Conservation (phyloP, 371 early-diverging fungal genomes). For the Syncephalastrum racemosum region DNA sequence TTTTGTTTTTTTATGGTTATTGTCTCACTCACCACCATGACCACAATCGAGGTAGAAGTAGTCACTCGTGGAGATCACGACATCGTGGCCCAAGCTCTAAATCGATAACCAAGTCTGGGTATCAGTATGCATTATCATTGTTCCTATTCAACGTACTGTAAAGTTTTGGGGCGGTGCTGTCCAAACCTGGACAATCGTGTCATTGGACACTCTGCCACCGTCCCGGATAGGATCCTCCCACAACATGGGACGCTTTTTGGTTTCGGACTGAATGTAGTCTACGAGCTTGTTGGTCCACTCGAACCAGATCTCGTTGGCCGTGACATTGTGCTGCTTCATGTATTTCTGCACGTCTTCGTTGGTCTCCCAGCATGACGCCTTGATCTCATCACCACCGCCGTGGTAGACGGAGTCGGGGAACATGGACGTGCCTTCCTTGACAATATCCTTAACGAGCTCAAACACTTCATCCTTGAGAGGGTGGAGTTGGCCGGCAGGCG, state of each 20-base stretch:
- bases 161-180: constrained; percentile 42
- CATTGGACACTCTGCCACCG: constrained; percentile 31
- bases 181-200: constrained; percentile 63
- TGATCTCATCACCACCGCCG: constrained; percentile 79
- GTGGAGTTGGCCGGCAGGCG: constrained; percentile 77
- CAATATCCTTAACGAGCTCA: constrained; percentile 57
- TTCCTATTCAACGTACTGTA: constrained; percentile 15
- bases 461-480: constrained; percentile 56
- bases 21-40: constrained; percentile 48
- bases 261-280: constrained; percentile 21
- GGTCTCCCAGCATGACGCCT: constrained; percentile 62
- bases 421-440: constrained; percentile 56
- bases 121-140: too few species aligned
- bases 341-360: constrained; percentile 26
- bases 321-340: constrained; percentile 25
- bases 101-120: neutral
- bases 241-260: constrained; percentile 39
- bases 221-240: constrained; percentile 48
- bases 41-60: constrained; percentile 77
- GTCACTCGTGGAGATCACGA: constrained; percentile 55
- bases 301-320: constrained; percentile 27
- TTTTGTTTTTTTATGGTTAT: neutral
- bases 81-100: constrained; percentile 47
- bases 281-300: constrained; percentile 33
- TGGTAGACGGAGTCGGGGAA: constrained; percentile 76